Evolutionary conservation across 169 alveolate species (phyloP), one percentile per base, ranked within the genome.

Genomic region (Babesia bigemina): DNA sequence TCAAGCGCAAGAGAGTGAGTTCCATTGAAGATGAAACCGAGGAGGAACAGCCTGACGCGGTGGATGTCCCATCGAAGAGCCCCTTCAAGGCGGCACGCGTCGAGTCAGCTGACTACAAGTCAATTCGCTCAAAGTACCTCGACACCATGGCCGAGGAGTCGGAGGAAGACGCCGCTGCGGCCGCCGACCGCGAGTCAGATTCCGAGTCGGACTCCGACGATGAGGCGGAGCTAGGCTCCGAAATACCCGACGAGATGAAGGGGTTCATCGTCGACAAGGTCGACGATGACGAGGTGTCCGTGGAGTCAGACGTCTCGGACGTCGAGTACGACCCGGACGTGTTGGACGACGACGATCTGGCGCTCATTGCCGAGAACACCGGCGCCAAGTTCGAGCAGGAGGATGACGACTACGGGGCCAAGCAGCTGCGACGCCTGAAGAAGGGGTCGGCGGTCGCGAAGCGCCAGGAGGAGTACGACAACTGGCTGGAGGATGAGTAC

Each of bases 341-440:
- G 49, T 63, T 90, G 75, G 94, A 90, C 66, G 94, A 90, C 59
- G 94, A 90, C 60, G 94, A 90, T 42, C 55, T 90, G 62, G 92
- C 81, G 56, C 63, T 90, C 24, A 90, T 90, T 9, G 94, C 91
- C 22, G 94, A 90, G 72, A 90, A 90, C 66, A 90, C 91, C 12
- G 94, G 94, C 21, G 69, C 82, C 33, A 76, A 73, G 57, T 63
- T 81, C 22, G 33, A 29, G 8, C 70, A 86, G 49, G 92, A 90
- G 69, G 89, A 86, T 49, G 94, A 90, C 28, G 86, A 87, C 50
- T 50, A 49, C 26, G 28, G 33, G 47, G 67, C 69, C 79, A 86
- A 86, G 78, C 72, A 84, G 49, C 77, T 61, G 69, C 24, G 87
- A 9, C 78, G 87, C 21, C 61, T 73, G 52, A 73, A 73, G 62